Percentiles rank a stretch among this genome's conserved stretches.
phyloP scores from a whole-genome alignment of 257 asterid species.

The Capsicum baccatum region DNA sequence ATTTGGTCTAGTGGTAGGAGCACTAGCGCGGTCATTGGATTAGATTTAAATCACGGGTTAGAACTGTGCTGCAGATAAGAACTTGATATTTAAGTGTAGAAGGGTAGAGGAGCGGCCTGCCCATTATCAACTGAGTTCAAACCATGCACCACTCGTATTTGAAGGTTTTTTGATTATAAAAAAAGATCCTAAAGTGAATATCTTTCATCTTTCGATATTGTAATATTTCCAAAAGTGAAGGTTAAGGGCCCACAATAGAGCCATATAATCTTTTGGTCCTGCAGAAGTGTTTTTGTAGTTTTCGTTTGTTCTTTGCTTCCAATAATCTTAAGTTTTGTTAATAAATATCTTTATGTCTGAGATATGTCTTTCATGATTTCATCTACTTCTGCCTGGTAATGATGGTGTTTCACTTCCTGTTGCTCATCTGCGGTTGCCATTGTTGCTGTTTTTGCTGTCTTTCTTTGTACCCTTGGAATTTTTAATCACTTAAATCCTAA shows the following conservation, averaged over 20 bases:
- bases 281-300: background rate
- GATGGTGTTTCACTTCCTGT: background rate
- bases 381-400: background rate
- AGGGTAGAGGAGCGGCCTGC: background rate
- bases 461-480: background rate
- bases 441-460: conserved; percentile 1
- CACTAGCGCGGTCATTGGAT: background rate
- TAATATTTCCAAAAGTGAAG: background rate
- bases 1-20: conserved; percentile 5
- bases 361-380: background rate
- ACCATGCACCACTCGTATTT: background rate
- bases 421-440: background rate
- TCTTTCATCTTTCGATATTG: background rate
- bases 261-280: background rate
- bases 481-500: background rate
- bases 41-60: background rate
- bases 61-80: background rate
- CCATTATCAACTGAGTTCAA: background rate
- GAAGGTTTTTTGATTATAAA: background rate
- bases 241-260: background rate
- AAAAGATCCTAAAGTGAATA: background rate
- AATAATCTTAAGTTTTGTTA: background rate
- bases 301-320: background rate
- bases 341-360: background rate
- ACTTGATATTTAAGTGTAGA: background rate